Evolutionary conservation across 805 yeast genomes (phyloP), one percentile per base, ranked within the genome.

Genomic region (Schizosaccharomyces lindneri): DNA sequence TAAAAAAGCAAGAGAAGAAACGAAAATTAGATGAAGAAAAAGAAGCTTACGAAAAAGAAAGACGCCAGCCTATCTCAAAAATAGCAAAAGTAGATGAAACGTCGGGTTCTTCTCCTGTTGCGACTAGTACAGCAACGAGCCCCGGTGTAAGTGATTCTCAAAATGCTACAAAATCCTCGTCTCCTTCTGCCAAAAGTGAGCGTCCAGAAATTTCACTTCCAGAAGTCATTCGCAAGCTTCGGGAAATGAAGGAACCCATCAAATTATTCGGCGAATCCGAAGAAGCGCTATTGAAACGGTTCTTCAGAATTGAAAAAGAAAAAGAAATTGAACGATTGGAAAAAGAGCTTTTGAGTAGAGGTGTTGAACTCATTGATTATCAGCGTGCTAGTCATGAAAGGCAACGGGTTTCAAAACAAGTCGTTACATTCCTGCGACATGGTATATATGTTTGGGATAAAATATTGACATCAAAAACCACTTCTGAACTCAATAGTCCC

Each of bases 401-500:
- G 36, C 55, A 70, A 24, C 79, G 80, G 67, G 62, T 78, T 51
- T 70, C 85, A 62, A 74, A 73, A n/a, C 79, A 76, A 64, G 65
- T 81, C 59, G 77, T 75, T 63, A 66, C 69, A 13, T 61, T 82
- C 13, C 63, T 81, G n/a, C 62, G 64, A n/a, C 67, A 71, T 59
- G 79, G 83, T 79, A 73, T 75, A 61, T 55, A 62, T 0, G 61
- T 72, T 5, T 67, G 79, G 21, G 31, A 64, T 3, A 65, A 68
- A 59, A 78, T 82, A 64, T 65, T 64, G 48, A 67, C 62, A 59
- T 61, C 29, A 63, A 55, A 62, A 62, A 61, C 32, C 9, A 15
- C 17, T 41, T 13, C 7, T 24, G 27, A 19, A 2, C 36, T 11
- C 17, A 48, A 32, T 59, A 39, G 11, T n/a, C 55, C 36, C 17